These are phyloP conservation scores for Amoebophrya sp. DNA, from an alignment of 169 alveolate genomes.

Conservation along the genomic window DNA sequence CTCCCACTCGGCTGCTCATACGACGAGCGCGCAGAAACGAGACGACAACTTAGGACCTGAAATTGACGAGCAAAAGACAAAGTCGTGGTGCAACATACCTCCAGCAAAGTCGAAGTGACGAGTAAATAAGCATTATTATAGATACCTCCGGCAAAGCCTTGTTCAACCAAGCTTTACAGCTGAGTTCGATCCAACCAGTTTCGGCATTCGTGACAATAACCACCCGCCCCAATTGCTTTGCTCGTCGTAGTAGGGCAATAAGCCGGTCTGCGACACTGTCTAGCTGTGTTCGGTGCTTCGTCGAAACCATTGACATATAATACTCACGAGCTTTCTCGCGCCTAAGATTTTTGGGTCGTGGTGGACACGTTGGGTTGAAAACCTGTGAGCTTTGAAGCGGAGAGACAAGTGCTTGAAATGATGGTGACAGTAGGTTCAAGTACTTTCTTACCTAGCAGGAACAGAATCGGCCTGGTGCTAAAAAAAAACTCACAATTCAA, in stretches of 20 bases:
- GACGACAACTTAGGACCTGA: background rate
- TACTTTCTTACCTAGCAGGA: too few species aligned
- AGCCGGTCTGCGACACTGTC: slow-evolving; percentile 17
- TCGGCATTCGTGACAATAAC: slow-evolving; percentile 36
- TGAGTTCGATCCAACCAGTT: slow-evolving; percentile 32
- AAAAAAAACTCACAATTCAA: too few species aligned
- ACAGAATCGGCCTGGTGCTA: too few species aligned
- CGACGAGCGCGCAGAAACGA: background rate
- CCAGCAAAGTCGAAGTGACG: background rate
- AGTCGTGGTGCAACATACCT: background rate
- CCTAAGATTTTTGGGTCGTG: too few species aligned
- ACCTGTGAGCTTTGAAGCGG: too few species aligned
- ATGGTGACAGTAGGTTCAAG: too few species aligned
- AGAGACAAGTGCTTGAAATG: too few species aligned
- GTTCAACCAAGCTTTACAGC: slow-evolving; percentile 21
- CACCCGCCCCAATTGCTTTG: slow-evolving; percentile 3
- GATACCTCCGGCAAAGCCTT: slow-evolving; percentile 6
- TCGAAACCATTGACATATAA: background rate
- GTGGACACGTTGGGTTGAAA: too few species aligned
- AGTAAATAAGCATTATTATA: background rate
- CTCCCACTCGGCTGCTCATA: slow-evolving; percentile 28
- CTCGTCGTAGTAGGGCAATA: background rate
- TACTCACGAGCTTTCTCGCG: background rate
- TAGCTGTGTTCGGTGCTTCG: background rate
- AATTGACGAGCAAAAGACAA: too few species aligned